Percentiles rank a stretch among this genome's conserved stretches.
These are phyloP conservation scores for Primulina eburnea DNA, from an alignment of 257 asterid genomes.

Conservation along the genomic window DNA sequence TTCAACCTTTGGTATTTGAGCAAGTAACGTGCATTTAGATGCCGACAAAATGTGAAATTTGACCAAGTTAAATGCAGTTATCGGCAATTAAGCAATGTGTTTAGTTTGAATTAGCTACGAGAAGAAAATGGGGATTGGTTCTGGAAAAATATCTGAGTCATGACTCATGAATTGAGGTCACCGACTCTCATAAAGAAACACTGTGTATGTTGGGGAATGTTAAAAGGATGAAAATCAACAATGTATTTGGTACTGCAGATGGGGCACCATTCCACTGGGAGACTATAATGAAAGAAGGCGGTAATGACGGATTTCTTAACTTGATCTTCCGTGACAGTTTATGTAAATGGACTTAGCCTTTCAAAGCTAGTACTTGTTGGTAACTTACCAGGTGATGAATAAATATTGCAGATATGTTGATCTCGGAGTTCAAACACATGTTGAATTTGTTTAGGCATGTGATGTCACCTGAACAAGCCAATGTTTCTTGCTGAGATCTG, in stretches of 20 bases:
- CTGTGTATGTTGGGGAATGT: slow-evolving; percentile 11
- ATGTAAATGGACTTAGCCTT: slow-evolving; percentile 3
- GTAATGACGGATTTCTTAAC: neutral
- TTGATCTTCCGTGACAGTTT: neutral
- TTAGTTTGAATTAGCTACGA: slow-evolving; percentile 14
- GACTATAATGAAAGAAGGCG: neutral
- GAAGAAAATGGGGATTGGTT: slow-evolving; percentile 16
- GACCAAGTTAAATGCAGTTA: neutral
- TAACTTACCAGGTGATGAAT: neutral
- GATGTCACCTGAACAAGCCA: slow-evolving; percentile 11
- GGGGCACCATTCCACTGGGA: neutral
- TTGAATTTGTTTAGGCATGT: neutral
- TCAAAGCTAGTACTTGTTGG: slow-evolving; percentile 1
- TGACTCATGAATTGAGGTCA: neutral
- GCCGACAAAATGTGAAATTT: neutral
- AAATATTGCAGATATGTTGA: neutral
- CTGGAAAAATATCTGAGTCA: slow-evolving; percentile 2
- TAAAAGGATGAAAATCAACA: slow-evolving; percentile 10
- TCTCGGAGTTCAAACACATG: neutral
- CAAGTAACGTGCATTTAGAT: neutral
- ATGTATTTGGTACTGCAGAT: neutral
- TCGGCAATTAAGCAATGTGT: neutral
- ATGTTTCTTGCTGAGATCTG: slow-evolving; percentile 9
- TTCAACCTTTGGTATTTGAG: neutral
- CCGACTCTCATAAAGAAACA: neutral